Conservation (phyloP, 2,329 filamentous ascomycete genomes). For the Apiospora marii region DNA sequence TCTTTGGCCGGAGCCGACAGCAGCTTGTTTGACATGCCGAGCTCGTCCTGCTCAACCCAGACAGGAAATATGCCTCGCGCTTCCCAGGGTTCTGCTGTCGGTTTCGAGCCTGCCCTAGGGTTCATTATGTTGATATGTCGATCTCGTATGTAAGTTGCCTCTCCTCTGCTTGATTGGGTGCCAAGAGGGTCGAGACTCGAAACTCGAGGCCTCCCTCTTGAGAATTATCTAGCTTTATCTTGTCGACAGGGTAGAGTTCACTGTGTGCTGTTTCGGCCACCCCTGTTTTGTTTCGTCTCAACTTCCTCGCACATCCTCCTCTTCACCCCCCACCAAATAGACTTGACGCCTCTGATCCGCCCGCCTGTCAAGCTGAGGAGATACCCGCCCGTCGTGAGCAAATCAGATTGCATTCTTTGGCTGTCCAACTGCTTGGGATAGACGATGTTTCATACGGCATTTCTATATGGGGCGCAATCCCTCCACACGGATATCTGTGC, state of each 20-base stretch:
- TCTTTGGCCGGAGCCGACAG: background rate
- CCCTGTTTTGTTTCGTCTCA: slow-evolving; percentile 7
- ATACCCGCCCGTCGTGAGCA: background rate
- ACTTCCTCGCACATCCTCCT: background rate
- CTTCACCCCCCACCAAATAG: background rate
- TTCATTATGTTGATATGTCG: background rate
- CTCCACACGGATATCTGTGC: background rate
- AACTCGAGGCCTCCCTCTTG: background rate
- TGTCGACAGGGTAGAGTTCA: background rate
- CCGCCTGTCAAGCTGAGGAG: background rate
- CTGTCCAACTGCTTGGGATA: background rate
- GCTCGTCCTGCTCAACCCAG: background rate
- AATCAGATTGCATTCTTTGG: background rate
- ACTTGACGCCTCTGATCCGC: background rate
- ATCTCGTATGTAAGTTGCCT: background rate
- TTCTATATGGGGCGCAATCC: background rate
- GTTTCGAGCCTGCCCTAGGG: background rate
- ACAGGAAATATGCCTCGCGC: background rate
- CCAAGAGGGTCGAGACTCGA: background rate
- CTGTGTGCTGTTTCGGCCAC: background rate
- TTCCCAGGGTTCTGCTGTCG: background rate
- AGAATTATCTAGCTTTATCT: background rate
- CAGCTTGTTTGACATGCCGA: background rate
- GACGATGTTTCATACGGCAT: background rate
- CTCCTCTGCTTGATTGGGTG: background rate